Conservation (phyloP, 176 grass and related monocot species). For the Puccinellia tenuiflora region DNA sequence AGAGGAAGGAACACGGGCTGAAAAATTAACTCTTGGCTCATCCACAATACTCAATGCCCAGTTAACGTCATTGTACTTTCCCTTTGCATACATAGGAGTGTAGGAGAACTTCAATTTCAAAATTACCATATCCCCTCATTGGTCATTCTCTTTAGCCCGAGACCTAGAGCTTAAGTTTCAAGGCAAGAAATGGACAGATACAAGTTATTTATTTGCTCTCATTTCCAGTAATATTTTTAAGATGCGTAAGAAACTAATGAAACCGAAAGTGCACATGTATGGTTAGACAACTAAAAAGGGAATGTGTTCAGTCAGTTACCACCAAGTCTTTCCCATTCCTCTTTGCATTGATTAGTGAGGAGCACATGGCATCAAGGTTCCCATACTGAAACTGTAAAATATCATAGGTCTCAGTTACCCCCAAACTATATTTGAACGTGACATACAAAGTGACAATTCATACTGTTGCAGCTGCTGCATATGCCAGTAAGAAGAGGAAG, state of each 20-base stretch:
- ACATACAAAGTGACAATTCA: conserved; percentile 19
- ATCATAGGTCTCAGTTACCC: background rate
- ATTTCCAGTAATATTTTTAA: background rate
- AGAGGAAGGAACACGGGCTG: too few species aligned
- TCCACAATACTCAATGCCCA: too few species aligned
- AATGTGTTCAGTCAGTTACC: conserved; percentile 34
- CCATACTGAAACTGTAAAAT: conserved; percentile 93
- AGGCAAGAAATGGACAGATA: background rate
- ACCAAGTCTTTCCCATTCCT: conserved; percentile 52
- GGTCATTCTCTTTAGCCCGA: background rate
- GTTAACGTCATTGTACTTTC: too few species aligned
- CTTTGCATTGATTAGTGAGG: conserved; percentile 68
- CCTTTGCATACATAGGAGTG: too few species aligned
- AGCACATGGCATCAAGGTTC: conserved; percentile 74
- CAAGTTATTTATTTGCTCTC: background rate
- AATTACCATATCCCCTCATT: background rate
- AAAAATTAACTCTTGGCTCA: too few species aligned
- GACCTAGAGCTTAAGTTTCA: too few species aligned
- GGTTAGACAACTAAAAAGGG: conserved; percentile 8
- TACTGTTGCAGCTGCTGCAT: conserved; percentile 65
- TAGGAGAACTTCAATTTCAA: background rate
- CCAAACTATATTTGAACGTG: background rate
- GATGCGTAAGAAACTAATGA: background rate
- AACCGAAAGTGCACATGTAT: background rate
- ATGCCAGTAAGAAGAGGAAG: conserved; percentile 80